phyloP scores from a whole-genome alignment of 2,329 filamentous ascomycete species.

The Alternaria sp. region DNA sequence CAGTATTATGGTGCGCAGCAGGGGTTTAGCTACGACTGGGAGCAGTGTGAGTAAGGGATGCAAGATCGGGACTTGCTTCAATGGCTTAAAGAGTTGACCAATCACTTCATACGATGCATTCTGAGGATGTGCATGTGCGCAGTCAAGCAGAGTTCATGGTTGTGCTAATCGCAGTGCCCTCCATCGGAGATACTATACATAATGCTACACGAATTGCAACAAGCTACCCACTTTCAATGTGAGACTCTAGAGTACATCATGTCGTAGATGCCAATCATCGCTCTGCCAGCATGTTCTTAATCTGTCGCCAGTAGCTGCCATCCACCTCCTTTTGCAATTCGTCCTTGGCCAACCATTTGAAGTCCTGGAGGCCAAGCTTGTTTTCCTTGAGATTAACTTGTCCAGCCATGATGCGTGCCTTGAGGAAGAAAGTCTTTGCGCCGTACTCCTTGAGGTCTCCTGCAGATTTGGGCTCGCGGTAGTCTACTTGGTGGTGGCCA shows the following conservation, averaged over 20 bases:
- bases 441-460: constrained; percentile 61
- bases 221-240: constrained; percentile 6
- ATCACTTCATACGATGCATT: neutral
- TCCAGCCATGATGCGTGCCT: constrained; percentile 96
- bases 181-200: constrained; percentile 8
- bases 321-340: constrained; percentile 77
- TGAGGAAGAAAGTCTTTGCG: constrained; percentile 94
- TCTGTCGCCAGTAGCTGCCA: constrained; percentile 73
- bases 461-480: constrained; percentile 50
- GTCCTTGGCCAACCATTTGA: constrained; percentile 91
- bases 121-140: neutral
- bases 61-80: too few species aligned
- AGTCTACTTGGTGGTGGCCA: constrained; percentile 75
- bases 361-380: constrained; percentile 77
- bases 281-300: constrained; percentile 85
- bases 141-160: neutral
- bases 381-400: constrained; percentile 83
- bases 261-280: constrained; percentile 60
- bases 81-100: neutral
- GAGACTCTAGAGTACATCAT: neutral
- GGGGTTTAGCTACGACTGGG: constrained; percentile 29
- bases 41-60: constrained; percentile 21
- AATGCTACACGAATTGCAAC: constrained; percentile 1
- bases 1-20: constrained; percentile 28
- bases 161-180: neutral